Percentiles rank a stretch among this genome's conserved stretches.
phyloP scores from a whole-genome alignment of 495 filamentous ascomycete genomes.

The Hypoxylon fragiforme region DNA sequence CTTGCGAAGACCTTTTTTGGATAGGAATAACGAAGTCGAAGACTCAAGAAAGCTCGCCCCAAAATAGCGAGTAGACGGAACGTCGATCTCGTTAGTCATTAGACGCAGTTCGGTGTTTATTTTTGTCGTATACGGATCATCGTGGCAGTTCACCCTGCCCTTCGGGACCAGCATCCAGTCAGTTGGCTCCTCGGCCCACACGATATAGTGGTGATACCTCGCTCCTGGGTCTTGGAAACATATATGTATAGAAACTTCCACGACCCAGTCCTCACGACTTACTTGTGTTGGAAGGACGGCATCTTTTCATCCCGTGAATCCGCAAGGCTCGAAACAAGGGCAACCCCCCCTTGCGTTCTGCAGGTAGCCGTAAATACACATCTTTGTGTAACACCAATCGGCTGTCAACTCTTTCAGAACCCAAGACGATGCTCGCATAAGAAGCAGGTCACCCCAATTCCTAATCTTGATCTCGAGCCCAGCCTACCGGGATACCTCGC shows the following conservation, averaged over 20 bases:
- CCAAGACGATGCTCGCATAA: slow-evolving; percentile 22
- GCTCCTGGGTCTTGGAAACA: slow-evolving; percentile 4
- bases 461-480: slow-evolving; percentile 5
- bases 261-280: slow-evolving; percentile 3
- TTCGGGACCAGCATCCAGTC: background rate
- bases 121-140: slow-evolving; percentile 14
- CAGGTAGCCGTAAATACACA: slow-evolving; percentile 28
- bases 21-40: background rate
- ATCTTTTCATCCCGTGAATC: slow-evolving; percentile 1
- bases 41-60: background rate
- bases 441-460: slow-evolving; percentile 11
- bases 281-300: background rate
- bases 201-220: background rate
- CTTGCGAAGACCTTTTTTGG: background rate
- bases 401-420: slow-evolving; percentile 8
- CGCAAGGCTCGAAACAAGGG: slow-evolving; percentile 3
- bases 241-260: slow-evolving; percentile 2
- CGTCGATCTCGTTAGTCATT: background rate
- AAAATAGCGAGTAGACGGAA: slow-evolving; percentile 1
- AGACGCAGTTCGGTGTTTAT: slow-evolving; percentile 2
- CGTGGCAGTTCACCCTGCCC: slow-evolving; percentile 12
- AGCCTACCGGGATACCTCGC: background rate
- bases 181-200: background rate
- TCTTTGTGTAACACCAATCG: slow-evolving; percentile 18
- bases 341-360: slow-evolving; percentile 23